Evolutionary conservation across 805 yeast species (phyloP).

Genomic region (Clavispora phyllophila): DNA sequence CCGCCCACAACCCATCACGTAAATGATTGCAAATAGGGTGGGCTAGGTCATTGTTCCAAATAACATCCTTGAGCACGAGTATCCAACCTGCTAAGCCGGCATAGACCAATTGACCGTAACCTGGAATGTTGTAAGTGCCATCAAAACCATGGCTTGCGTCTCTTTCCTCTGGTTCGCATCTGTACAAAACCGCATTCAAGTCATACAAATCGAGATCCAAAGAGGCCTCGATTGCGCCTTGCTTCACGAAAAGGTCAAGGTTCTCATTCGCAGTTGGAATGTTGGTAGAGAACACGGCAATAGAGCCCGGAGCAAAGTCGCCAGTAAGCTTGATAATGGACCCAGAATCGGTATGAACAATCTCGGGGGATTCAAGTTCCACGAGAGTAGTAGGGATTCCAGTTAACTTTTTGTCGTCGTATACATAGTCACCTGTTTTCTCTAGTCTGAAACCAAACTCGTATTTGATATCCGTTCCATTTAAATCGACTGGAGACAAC

Average conservation of each 20-base stretch:
- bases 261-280: constrained; percentile 61
- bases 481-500: constrained; percentile 52
- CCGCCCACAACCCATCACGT: constrained; percentile 84
- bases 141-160: constrained; percentile 68
- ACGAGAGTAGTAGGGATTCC: constrained; percentile 64
- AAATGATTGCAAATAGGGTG: constrained; percentile 80
- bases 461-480: constrained; percentile 55
- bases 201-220: constrained; percentile 56
- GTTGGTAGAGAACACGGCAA: constrained; percentile 73
- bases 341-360: constrained; percentile 42
- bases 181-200: constrained; percentile 68
- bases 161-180: constrained; percentile 82
- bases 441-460: constrained; percentile 56
- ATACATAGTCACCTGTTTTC: constrained; percentile 45
- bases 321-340: constrained; percentile 56
- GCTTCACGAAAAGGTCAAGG: constrained; percentile 61
- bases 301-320: constrained; percentile 81
- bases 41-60: constrained; percentile 68
- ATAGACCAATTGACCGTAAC: constrained; percentile 66
- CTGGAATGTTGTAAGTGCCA: constrained; percentile 75
- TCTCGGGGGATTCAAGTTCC: constrained; percentile 45
- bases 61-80: constrained; percentile 56
- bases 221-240: constrained; percentile 76
- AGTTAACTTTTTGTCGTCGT: constrained; percentile 39
- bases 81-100: constrained; percentile 96